Evolutionary conservation across 192 early-diverging fungal species (phyloP).

Genomic region (Podila epicladia): DNA sequence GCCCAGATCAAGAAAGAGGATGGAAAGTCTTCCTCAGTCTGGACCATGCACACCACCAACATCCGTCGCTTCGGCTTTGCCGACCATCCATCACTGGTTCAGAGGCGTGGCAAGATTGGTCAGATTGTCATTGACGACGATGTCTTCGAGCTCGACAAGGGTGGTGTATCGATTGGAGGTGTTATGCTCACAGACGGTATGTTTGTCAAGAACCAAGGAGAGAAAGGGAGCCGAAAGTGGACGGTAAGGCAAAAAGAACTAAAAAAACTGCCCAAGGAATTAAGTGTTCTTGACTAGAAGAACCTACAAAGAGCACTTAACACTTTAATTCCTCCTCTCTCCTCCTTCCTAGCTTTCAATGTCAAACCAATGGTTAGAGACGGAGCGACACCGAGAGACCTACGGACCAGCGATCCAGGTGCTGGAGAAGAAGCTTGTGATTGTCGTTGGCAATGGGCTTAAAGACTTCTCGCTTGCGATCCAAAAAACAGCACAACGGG

Average conservation of each 20-base stretch:
- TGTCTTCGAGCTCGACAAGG: slow-evolving; percentile 52
- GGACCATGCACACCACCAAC: slow-evolving; percentile 69
- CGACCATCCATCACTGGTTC: slow-evolving; percentile 26
- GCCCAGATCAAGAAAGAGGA: slow-evolving; percentile 8
- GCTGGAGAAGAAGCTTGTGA: slow-evolving; percentile 21
- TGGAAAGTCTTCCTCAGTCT: slow-evolving; percentile 33
- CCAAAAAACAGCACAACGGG: slow-evolving; percentile 47
- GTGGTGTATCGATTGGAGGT: neutral
- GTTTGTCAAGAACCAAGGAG: slow-evolving; percentile 9
- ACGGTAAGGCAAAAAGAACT: neutral
- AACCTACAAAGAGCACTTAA: no score
- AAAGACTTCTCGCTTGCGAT: slow-evolving; percentile 16
- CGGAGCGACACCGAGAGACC: slow-evolving; percentile 65
- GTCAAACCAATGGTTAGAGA: slow-evolving; percentile 20
- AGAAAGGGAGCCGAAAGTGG: neutral
- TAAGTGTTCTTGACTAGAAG: neutral
- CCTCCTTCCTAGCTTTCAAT: slow-evolving; percentile 4
- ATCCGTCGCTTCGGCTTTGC: slow-evolving; percentile 64
- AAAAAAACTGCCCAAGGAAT: neutral
- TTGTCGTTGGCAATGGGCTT: slow-evolving; percentile 23
- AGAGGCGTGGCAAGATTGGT: slow-evolving; percentile 12
- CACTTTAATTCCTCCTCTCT: slow-evolving; percentile 1
- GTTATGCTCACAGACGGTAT: neutral
- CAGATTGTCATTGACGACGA: slow-evolving; percentile 36
- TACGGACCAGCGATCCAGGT: slow-evolving; percentile 72